Percentiles rank a stretch among this genome's conserved stretches.
These are phyloP conservation scores for Lasiodiplodia theobromae DNA, from an alignment of 2,329 filamentous ascomycete genomes.

Conservation along the genomic window DNA sequence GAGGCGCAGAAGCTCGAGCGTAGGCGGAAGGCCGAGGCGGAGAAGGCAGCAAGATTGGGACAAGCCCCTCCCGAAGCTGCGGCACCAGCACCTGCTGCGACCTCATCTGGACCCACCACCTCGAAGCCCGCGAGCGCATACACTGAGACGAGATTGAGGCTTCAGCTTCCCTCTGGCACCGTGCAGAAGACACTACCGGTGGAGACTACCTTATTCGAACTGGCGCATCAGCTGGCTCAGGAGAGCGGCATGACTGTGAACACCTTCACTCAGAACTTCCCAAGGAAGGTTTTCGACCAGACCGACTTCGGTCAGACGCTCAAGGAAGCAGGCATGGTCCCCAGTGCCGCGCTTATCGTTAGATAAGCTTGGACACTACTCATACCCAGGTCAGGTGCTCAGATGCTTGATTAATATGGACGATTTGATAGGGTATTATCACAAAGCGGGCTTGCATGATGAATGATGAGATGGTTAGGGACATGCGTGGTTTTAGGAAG, in stretches of 20 bases:
- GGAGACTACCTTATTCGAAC: conserved; percentile 91
- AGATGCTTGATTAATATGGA: not conserved
- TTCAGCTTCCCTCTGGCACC: conserved; percentile 79
- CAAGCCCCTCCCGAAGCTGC: conserved; percentile 59
- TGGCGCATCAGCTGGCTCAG: conserved; percentile 75
- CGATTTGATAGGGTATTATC: not conserved
- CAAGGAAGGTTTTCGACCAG: conserved; percentile 76
- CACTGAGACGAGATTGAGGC: conserved; percentile 79
- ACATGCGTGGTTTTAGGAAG: not conserved
- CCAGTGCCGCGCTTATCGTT: conserved; percentile 88
- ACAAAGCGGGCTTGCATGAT: not conserved
- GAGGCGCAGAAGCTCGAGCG: conserved; percentile 93
- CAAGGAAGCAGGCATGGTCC: conserved; percentile 89
- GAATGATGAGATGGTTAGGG: not conserved
- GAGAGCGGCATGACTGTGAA: conserved; percentile 75
- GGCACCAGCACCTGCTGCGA: conserved; percentile 56
- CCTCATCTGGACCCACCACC: conserved; percentile 55
- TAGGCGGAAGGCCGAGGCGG: conserved; percentile 80
- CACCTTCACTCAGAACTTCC: conserved; percentile 86
- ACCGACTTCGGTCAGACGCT: conserved; percentile 86
- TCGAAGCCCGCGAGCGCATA: conserved; percentile 74
- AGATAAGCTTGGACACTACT: conserved; percentile 43
- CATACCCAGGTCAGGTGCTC: not conserved
- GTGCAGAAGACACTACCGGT: conserved; percentile 87
- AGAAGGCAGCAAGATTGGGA: conserved; percentile 88